Percentiles rank a stretch among this genome's conserved stretches.
phyloP scores from a whole-genome alignment of 1,139 yeast genomes.

The Taphrina pruni region DNA sequence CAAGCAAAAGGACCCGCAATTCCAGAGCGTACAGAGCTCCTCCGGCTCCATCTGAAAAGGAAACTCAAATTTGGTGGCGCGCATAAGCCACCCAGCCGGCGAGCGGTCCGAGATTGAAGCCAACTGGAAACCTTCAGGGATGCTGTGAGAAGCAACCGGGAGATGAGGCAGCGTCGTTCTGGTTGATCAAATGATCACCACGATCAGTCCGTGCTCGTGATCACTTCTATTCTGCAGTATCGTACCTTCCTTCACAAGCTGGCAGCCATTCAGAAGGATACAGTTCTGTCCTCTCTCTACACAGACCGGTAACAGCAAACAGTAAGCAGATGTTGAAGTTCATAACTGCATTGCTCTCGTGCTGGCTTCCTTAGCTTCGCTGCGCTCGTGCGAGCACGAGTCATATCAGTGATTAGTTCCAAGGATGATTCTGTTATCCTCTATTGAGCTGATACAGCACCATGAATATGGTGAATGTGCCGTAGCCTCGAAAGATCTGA shows the following conservation, averaged over 20 bases:
- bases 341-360: too few relatives aligned
- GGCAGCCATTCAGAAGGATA: too few relatives aligned
- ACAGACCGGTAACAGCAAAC: too few relatives aligned
- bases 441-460: slow-evolving; percentile 15
- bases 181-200: not conserved
- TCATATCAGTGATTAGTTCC: not conserved
- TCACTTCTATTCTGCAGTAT: not conserved
- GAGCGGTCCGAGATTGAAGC: slow-evolving; percentile 3
- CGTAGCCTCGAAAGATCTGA: slow-evolving; percentile 19
- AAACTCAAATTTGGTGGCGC: not conserved
- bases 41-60: slow-evolving; percentile 10
- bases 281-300: too few relatives aligned
- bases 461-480: slow-evolving; percentile 35
- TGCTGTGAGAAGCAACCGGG: not conserved
- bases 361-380: too few relatives aligned
- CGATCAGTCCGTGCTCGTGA: not conserved
- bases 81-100: not conserved
- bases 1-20: slow-evolving; percentile 13
- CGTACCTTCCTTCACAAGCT: too few relatives aligned
- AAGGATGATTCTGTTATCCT: slow-evolving; percentile 1
- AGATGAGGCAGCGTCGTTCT: too few relatives aligned
- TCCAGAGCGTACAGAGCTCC: not conserved
- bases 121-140: not conserved
- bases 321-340: too few relatives aligned
- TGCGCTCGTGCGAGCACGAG: too few relatives aligned